These are phyloP conservation scores for Zygosaccharomyces gambellarensis DNA, from an alignment of 805 yeast species.

Conservation along the genomic window DNA sequence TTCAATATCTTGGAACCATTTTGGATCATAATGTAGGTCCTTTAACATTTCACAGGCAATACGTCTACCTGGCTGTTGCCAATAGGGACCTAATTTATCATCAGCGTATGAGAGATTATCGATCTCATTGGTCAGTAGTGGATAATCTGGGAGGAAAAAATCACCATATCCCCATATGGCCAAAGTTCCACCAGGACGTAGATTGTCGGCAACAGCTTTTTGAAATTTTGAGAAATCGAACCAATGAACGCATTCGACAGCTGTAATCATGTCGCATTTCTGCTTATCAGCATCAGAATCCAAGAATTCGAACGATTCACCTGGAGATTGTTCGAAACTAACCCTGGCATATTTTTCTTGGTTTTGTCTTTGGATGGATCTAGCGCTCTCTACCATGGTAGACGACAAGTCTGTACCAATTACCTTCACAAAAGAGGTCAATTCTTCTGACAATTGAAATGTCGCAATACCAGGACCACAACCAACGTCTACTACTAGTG, in stretches of 20 bases:
- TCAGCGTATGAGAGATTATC: slow-evolving; percentile 48
- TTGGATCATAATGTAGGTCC: slow-evolving; percentile 44
- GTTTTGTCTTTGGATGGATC: slow-evolving; percentile 11
- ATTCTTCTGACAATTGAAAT: slow-evolving; percentile 35
- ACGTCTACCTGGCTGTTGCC: slow-evolving; percentile 11
- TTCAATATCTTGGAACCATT: slow-evolving; percentile 40
- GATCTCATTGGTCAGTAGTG: slow-evolving; percentile 53
- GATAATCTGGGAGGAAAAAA: slow-evolving; percentile 52
- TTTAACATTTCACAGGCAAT: slow-evolving; percentile 33
- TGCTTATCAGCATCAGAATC: not conserved
- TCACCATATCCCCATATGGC: slow-evolving; percentile 73
- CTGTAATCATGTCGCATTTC: slow-evolving; percentile 48
- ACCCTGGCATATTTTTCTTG: slow-evolving; percentile 17
- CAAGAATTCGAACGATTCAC: slow-evolving; percentile 21
- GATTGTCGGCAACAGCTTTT: slow-evolving; percentile 43
- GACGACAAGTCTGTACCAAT: slow-evolving; percentile 56
- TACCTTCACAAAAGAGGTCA: slow-evolving; percentile 41
- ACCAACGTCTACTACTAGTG: slow-evolving; percentile 53
- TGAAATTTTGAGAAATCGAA: slow-evolving; percentile 50
- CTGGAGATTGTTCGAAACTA: slow-evolving; percentile 18
- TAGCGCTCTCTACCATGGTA: slow-evolving; percentile 47
- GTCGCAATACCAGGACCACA: slow-evolving; percentile 72
- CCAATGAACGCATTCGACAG: slow-evolving; percentile 81
- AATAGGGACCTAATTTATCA: slow-evolving; percentile 32
- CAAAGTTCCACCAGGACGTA: slow-evolving; percentile 57